Evolutionary conservation across 2,329 filamentous ascomycete genomes (phyloP), one percentile per base, ranked within the genome.

Genomic region (Botrytis tulipae): DNA sequence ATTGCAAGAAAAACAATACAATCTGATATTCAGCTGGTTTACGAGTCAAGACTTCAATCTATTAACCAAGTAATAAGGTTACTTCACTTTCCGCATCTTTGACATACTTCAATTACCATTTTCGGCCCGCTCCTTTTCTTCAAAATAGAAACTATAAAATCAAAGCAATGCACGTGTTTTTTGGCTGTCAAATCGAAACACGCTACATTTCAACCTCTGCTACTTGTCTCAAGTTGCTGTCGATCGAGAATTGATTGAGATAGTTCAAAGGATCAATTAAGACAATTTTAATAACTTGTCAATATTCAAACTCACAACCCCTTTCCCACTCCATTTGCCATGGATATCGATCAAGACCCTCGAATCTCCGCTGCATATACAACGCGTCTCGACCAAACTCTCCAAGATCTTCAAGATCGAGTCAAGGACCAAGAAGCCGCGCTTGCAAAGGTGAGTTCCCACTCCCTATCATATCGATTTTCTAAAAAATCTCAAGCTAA

Each of bases 321-420:
- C 25, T 40, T 54, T 16, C 46, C 12, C 44, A 40, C 32, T 37
- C 32, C 25, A 57, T 62, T 20, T 20, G n/a, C 37, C 54, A 76
- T 76, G 75, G 74, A 75, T 25, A 71, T 44, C n/a, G 62, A 73
- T 12, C 65, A 73, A 42, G 54, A 73, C 12, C 75, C 82, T 62
- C 82, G 81, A 59, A 78, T 80, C 35, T 82, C 84, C 78, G 77
- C 79, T 63, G 76, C 83, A 72, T 85, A 90, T 75, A 83, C 86
- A 70, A 80, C 84, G 60, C 88, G 87, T 78, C 83, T 95, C 62
- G 88, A 93, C 73, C 86, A 88, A 71, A 93, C 92, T 2, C 79
- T 95, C 62, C 87, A 86, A 75, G 90, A 92, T 79, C 87, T 95
- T 1, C 89, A 92, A 80, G 83, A 82, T 25, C 84, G 84, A 77